Evolutionary conservation across 2,329 filamentous ascomycete genomes (phyloP), one percentile per base, ranked within the genome.

Genomic region (Colletotrichum zoysiae): DNA sequence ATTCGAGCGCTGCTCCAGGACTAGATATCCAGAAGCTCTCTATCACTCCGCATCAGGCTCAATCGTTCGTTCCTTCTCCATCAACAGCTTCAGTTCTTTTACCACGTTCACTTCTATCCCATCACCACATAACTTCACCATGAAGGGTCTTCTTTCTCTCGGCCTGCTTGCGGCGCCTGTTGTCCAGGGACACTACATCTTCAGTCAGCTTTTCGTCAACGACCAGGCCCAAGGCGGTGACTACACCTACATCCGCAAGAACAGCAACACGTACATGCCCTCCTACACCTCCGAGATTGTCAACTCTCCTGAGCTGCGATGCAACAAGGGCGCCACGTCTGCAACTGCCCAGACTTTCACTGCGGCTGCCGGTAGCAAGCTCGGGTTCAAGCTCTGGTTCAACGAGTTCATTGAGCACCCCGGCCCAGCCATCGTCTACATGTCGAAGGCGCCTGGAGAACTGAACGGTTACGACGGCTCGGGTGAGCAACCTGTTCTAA

Each of bases 141-240:
- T 60, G 57, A 40, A 60, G 20, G 35, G 35, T 40, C 33, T 60
- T 60, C 57, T 60, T 11, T 23, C 57, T 40, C n/a, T 50, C 46
- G 61, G 35, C 30, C 44, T 50, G 35, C 63, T 66, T 30, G 63
- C 53, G 18, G 35, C 51, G 30, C 51, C 51, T 51, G 14, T 58
- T 16, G 63, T 50, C n/a, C 42, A 65, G 16, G 70, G 73, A 48
- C 73, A 76, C 55, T 76, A 76, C 73, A 75, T 70, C 70, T 76
- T 76, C 57, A 65, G 67, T 44, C 68, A 70, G 58, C 67, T 76
- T 3, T 61, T 73, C 48, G 65, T 74, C 67, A 71, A 76, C 69
- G 73, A 61, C 26, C 33, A 67, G 55, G 56, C 63, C 38, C 33
- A 59, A 14, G 75, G 75, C 23, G 44, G 63, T 40, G 69, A 71